phyloP scores from a whole-genome alignment of 495 filamentous ascomycete species.

The Penicillium argentinense region DNA sequence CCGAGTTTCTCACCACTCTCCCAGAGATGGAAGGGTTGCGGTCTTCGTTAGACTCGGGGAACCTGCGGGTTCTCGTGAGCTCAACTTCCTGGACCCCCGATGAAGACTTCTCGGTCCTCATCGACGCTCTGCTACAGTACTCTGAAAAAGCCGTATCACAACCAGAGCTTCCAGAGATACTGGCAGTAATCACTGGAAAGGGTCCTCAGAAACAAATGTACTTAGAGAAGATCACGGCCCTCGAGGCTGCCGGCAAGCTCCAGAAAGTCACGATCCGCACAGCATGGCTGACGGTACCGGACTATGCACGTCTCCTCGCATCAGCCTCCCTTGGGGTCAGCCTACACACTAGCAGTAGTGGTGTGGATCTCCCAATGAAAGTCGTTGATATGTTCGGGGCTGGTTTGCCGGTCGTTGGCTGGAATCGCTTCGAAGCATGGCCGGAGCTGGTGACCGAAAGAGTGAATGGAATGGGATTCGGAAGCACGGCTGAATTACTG shows the following conservation, averaged over 20 bases:
- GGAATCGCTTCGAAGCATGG: conserved; percentile 80
- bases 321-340: conserved; percentile 88
- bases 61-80: conserved; percentile 72
- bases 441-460: conserved; percentile 81
- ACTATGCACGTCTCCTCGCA: conserved; percentile 86
- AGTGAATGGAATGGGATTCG: conserved; percentile 82
- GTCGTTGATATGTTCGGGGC: conserved; percentile 98
- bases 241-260: conserved; percentile 60
- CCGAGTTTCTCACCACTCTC: conserved; percentile 59
- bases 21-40: conserved; percentile 58
- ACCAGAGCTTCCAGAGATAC: conserved; percentile 56
- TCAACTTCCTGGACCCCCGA: conserved; percentile 96
- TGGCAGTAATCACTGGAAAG: conserved; percentile 92
- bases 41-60: conserved; percentile 53
- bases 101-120: conserved; percentile 88
- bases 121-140: conserved; percentile 78
- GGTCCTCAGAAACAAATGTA: conserved; percentile 82
- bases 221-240: conserved; percentile 55
- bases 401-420: conserved; percentile 87
- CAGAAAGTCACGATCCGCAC: conserved; percentile 69
- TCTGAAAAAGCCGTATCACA: conserved; percentile 48
- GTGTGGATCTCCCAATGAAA: conserved; percentile 98
- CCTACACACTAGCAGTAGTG: conserved; percentile 88
- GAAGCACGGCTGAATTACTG: conserved; percentile 60
- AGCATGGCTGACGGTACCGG: conserved; percentile 75